Conservation (phyloP, 2,329 filamentous ascomycete genomes). For the Pseudocercospora pini-densiflorae region DNA sequence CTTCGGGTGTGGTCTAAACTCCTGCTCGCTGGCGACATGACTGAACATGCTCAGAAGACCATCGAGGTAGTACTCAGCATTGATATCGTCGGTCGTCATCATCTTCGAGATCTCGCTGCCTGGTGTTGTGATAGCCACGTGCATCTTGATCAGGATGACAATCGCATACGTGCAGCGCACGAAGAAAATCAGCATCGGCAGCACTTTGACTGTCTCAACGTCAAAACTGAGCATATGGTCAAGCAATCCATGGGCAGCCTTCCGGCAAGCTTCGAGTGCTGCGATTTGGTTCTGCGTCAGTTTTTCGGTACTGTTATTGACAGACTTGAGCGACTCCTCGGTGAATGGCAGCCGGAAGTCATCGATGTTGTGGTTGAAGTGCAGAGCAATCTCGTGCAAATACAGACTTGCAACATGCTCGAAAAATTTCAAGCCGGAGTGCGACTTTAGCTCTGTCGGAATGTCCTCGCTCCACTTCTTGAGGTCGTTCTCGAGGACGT, state of each 20-base stretch:
- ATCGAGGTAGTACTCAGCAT: constrained; percentile 54
- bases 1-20: constrained; percentile 50
- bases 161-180: constrained; percentile 62
- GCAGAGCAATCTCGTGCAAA: constrained; percentile 56
- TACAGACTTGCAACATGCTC: constrained; percentile 56
- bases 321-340: constrained; percentile 47
- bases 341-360: constrained; percentile 53
- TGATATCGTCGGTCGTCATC: constrained; percentile 53
- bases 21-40: constrained; percentile 26
- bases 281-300: constrained; percentile 53
- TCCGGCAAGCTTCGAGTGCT: constrained; percentile 52
- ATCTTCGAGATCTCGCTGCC: constrained; percentile 54
- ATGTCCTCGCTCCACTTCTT: constrained; percentile 52
- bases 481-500: constrained; percentile 59
- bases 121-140: constrained; percentile 58
- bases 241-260: constrained; percentile 52
- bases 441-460: constrained; percentile 43
- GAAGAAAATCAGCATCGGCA: constrained; percentile 52
- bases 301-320: constrained; percentile 45
- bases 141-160: constrained; percentile 64
- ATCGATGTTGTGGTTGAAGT: constrained; percentile 50
- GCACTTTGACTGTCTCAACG: constrained; percentile 46
- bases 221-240: constrained; percentile 56
- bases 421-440: constrained; percentile 47
- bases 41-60: constrained; percentile 50